phyloP scores from a whole-genome alignment of 768 basidiomycete genomes.

The Chalciporus chontae region DNA sequence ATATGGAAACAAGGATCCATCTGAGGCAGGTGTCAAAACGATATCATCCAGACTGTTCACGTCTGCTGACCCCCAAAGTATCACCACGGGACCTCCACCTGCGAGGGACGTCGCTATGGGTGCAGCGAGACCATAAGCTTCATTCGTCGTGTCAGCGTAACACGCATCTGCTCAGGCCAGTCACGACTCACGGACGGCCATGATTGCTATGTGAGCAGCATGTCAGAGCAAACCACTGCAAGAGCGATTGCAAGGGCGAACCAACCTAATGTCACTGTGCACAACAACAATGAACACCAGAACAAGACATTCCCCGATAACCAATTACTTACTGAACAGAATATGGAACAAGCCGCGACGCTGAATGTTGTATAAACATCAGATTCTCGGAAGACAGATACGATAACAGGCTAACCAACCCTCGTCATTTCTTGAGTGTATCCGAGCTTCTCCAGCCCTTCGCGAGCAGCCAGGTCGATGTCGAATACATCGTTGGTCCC shows the following conservation, averaged over 20 bases:
- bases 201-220: conserved; percentile 40
- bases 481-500: conserved; percentile 10
- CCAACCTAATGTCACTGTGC: conserved; percentile 48
- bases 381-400: neutral
- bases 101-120: conserved; percentile 55
- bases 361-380: conserved; percentile 23
- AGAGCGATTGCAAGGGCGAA: neutral
- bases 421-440: conserved; percentile 54
- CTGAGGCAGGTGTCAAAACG: conserved; percentile 23
- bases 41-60: too few species aligned
- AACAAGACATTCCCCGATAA: neutral
- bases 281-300: neutral
- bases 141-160: conserved; percentile 3
- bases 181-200: conserved; percentile 55
- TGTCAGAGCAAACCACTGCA: neutral
- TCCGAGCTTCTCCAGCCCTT: conserved; percentile 48
- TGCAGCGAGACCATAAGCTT: conserved; percentile 54
- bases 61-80: conserved; percentile 53
- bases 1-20: conserved; percentile 48
- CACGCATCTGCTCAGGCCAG: neutral
- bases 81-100: conserved; percentile 52
- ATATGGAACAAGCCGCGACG: conserved; percentile 50
- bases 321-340: conserved; percentile 45
- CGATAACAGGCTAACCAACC: conserved; percentile 29
- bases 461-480: conserved; percentile 23